These are phyloP conservation scores for Pichia sp. DNA, from an alignment of 1,139 yeast genomes.

Conservation along the genomic window DNA sequence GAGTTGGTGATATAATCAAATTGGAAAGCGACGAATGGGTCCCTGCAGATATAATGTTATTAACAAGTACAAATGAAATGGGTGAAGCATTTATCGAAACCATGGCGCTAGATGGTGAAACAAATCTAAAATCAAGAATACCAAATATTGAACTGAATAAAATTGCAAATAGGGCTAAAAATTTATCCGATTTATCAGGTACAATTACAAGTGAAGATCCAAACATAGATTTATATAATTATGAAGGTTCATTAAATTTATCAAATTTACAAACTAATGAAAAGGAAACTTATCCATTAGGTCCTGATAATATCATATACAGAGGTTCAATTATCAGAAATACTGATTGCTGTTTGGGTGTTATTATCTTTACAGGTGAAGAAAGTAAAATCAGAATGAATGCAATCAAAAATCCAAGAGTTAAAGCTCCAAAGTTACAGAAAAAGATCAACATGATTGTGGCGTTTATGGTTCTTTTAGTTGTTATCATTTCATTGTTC, in stretches of 20 bases:
- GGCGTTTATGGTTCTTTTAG: conserved; percentile 79
- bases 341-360: conserved; percentile 64
- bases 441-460: conserved; percentile 76
- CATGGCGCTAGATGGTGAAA: conserved; percentile 97
- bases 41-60: conserved; percentile 79
- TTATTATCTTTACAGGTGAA: conserved; percentile 90
- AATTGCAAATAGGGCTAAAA: conserved; percentile 42
- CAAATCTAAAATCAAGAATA: conserved; percentile 69
- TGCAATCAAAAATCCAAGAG: conserved; percentile 80
- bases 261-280: conserved; percentile 26
- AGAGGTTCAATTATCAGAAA: conserved; percentile 87
- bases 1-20: conserved; percentile 77
- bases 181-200: conserved; percentile 45
- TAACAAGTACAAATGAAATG: conserved; percentile 59
- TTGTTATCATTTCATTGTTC: conserved; percentile 64
- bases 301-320: conserved; percentile 74
- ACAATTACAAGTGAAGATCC: conserved; percentile 79
- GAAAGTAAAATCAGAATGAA: conserved; percentile 96
- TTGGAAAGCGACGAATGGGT: conserved; percentile 81
- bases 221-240: conserved; percentile 81
- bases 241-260: conserved; percentile 62
- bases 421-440: conserved; percentile 90
- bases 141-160: conserved; percentile 61
- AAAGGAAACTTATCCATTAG: conserved; percentile 47
- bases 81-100: conserved; percentile 86